Conservation (phyloP, 139 green algal genomes). For the Trebouxia sp. region DNA sequence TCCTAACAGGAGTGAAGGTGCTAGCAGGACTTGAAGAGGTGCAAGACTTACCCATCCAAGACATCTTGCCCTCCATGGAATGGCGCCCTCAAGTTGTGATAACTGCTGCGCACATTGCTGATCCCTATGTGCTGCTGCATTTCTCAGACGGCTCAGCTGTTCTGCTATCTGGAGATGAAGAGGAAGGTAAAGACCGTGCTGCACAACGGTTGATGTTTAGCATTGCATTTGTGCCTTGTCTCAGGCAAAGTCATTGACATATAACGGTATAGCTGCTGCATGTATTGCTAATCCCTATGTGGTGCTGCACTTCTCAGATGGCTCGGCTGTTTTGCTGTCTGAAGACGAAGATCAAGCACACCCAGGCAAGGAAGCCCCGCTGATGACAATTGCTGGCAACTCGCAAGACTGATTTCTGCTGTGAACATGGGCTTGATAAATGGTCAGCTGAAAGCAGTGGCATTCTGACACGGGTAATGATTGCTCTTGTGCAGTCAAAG, state of each 20-base stretch:
- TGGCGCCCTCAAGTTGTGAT: constrained; percentile 37
- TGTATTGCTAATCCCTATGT: constrained; percentile 66
- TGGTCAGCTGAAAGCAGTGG: no score
- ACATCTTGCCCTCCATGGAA: constrained; percentile 40
- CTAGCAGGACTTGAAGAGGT: constrained; percentile 40
- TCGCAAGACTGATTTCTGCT: no score
- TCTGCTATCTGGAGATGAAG: constrained; percentile 43
- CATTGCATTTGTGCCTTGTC: no score
- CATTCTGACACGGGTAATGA: no score
- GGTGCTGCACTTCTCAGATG: constrained; percentile 62
- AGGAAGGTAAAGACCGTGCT: neutral
- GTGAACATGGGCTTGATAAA: no score
- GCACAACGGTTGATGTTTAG: no score
- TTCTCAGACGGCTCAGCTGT: constrained; percentile 56
- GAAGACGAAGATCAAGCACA: constrained; percentile 25
- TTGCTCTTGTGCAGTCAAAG: no score
- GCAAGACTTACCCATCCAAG: constrained; percentile 54
- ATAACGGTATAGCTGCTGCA: constrained; percentile 52
- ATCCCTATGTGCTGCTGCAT: constrained; percentile 68
- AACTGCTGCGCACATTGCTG: constrained; percentile 50
- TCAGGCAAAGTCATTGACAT: neutral
- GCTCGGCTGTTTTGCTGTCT: constrained; percentile 49
- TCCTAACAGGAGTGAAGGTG: constrained; percentile 56
- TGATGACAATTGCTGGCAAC: no score
- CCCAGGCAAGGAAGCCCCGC: no score